phyloP scores from a whole-genome alignment of 2,329 filamentous ascomycete genomes.

The Arthrobotrys musiformis region DNA sequence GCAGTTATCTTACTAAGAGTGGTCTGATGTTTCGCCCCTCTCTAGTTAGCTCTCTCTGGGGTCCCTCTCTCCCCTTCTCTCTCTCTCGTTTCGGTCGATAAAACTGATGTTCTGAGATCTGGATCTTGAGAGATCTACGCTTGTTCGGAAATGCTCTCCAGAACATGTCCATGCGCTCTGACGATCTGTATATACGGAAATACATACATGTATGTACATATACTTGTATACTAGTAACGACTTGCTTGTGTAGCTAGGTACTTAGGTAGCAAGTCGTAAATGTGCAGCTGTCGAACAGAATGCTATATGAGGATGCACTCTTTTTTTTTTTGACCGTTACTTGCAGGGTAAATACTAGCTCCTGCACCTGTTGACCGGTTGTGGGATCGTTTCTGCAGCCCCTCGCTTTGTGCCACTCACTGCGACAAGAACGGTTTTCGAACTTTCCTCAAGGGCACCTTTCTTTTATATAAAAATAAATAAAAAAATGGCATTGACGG shows the following conservation, averaged over 20 bases:
- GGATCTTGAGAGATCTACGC: background rate
- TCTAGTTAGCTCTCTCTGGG: background rate
- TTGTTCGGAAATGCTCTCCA: background rate
- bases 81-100: background rate
- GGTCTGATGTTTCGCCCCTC: background rate
- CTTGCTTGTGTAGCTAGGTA: too few species aligned
- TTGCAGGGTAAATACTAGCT: background rate
- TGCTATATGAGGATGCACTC: background rate
- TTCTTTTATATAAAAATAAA: too few species aligned
- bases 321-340: background rate
- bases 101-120: background rate
- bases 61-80: background rate
- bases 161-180: too few species aligned
- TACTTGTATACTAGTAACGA: too few species aligned
- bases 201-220: too few species aligned
- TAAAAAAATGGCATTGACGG: background rate
- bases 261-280: too few species aligned
- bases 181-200: too few species aligned
- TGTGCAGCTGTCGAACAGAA: too few species aligned
- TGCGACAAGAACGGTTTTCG: background rate
- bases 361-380: slow-evolving; percentile 15
- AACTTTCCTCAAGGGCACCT: background rate
- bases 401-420: slow-evolving; percentile 36
- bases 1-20: background rate
- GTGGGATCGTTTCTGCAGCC: slow-evolving; percentile 40